Percentiles rank a stretch among this genome's conserved stretches.
These are phyloP conservation scores for Kregervanrija pseudodelftensis DNA, from an alignment of 805 yeast genomes.

Conservation along the genomic window DNA sequence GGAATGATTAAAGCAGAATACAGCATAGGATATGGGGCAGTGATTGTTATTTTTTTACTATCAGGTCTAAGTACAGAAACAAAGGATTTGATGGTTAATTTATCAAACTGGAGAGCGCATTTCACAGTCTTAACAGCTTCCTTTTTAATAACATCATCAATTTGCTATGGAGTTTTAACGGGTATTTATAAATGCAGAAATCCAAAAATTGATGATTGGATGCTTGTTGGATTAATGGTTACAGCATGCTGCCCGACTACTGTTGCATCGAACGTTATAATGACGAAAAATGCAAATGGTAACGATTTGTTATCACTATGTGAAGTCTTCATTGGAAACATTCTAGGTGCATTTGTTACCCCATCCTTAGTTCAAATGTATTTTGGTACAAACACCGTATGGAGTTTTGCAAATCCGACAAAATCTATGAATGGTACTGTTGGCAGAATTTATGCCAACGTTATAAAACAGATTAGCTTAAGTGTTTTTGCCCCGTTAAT, in stretches of 20 bases:
- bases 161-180: slow-evolving; percentile 59
- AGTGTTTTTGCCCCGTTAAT: slow-evolving; percentile 73
- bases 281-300: slow-evolving; percentile 82
- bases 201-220: slow-evolving; percentile 59
- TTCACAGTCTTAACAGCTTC: slow-evolving; percentile 56
- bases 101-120: slow-evolving; percentile 79
- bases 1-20: slow-evolving; percentile 72
- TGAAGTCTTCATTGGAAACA: slow-evolving; percentile 79
- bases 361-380: slow-evolving; percentile 79
- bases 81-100: slow-evolving; percentile 47
- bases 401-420: slow-evolving; percentile 78
- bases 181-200: slow-evolving; percentile 57
- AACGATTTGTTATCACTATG: slow-evolving; percentile 65
- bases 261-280: slow-evolving; percentile 85
- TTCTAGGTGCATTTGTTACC: slow-evolving; percentile 78
- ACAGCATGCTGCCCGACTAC: slow-evolving; percentile 88
- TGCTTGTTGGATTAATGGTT: slow-evolving; percentile 71
- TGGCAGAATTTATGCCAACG: slow-evolving; percentile 53
- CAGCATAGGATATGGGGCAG: slow-evolving; percentile 77
- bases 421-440: slow-evolving; percentile 36
- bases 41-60: slow-evolving; percentile 72
- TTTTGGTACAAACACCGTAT: slow-evolving; percentile 34
- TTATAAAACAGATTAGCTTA: slow-evolving; percentile 80
- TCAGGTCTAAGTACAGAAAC: slow-evolving; percentile 76
- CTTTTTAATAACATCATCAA: slow-evolving; percentile 46